Conservation (phyloP, 1,284 basidiomycete genomes). For the Nidula niveotomentosa region DNA sequence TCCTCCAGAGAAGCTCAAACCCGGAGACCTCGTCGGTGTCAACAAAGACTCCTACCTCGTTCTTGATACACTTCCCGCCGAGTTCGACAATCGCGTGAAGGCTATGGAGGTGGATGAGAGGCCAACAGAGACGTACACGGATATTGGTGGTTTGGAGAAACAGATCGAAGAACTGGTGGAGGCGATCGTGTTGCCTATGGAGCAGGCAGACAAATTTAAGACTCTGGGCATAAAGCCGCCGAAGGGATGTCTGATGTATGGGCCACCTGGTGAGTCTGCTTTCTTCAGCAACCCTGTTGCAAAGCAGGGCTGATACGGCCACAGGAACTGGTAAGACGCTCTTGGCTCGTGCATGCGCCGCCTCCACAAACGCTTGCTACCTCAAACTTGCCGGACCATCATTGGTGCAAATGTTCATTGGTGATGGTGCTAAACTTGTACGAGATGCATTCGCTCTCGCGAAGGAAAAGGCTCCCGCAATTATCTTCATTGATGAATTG, state of each 20-base stretch:
- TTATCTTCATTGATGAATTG: conserved; percentile 99
- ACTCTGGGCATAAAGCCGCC: conserved; percentile 97
- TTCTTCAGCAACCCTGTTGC: background rate
- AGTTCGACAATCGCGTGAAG: conserved; percentile 98
- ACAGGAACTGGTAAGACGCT: conserved; percentile 94
- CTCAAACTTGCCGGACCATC: conserved; percentile 98
- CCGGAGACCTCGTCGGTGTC: conserved; percentile 95
- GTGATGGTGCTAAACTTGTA: conserved; percentile 97
- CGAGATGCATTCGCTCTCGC: conserved; percentile 98
- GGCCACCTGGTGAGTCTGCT: conserved; percentile 74
- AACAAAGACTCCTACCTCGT: conserved; percentile 99
- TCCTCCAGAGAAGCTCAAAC: conserved; percentile 85
- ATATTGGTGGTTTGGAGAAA: conserved; percentile 98
- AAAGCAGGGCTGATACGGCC: conserved; percentile 3
- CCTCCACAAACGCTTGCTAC: conserved; percentile 97
- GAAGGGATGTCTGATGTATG: conserved; percentile 96
- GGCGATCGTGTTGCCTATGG: conserved; percentile 90
- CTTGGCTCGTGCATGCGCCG: conserved; percentile 96
- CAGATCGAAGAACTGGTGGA: conserved; percentile 99
- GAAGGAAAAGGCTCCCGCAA: conserved; percentile 96
- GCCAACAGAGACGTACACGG: conserved; percentile 97
- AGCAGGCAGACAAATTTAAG: conserved; percentile 96
- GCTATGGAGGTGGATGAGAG: conserved; percentile 99
- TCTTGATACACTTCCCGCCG: conserved; percentile 94
- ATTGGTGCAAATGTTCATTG: conserved; percentile 99